These are phyloP conservation scores for Mucor indicus DNA, from an alignment of 371 early-diverging fungal species.

Conservation along the genomic window DNA sequence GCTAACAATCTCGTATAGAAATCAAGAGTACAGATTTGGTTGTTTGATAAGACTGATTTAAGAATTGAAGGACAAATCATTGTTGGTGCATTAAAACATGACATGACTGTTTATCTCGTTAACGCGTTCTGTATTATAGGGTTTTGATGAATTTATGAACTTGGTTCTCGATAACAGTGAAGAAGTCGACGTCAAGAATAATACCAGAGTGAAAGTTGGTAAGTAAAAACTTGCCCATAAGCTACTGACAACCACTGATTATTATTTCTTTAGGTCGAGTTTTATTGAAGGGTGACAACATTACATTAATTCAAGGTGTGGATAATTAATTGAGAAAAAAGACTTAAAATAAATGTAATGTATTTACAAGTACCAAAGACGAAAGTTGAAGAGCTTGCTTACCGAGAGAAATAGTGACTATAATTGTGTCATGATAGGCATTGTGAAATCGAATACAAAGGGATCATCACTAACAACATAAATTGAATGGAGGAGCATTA, in stretches of 20 bases:
- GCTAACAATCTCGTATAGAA: slow-evolving; percentile 49
- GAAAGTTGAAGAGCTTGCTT: no score
- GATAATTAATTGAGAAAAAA: slow-evolving; percentile 7
- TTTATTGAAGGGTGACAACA: slow-evolving; percentile 28
- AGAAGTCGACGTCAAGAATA: slow-evolving; percentile 79
- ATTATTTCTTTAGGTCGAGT: slow-evolving; percentile 16
- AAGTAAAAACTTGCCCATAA: no score
- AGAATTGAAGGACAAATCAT: slow-evolving; percentile 92
- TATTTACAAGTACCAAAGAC: no score
- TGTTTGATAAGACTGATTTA: slow-evolving; percentile 82
- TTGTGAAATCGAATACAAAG: no score
- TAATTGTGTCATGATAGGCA: no score
- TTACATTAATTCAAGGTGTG: slow-evolving; percentile 30
- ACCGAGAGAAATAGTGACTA: no score
- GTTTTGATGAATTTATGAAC: slow-evolving; percentile 98
- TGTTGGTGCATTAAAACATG: slow-evolving; percentile 44
- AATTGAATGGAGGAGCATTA: no score
- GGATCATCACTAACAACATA: no score
- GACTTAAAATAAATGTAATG: no score
- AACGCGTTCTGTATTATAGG: slow-evolving; percentile 61
- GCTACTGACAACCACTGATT: no score
- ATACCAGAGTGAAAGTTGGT: slow-evolving; percentile 63
- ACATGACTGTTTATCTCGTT: no score
- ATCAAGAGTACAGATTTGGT: slow-evolving; percentile 90
- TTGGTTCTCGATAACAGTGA: slow-evolving; percentile 88